These are phyloP conservation scores for Chiua virens DNA, from an alignment of 768 basidiomycete genomes.

Conservation along the genomic window DNA sequence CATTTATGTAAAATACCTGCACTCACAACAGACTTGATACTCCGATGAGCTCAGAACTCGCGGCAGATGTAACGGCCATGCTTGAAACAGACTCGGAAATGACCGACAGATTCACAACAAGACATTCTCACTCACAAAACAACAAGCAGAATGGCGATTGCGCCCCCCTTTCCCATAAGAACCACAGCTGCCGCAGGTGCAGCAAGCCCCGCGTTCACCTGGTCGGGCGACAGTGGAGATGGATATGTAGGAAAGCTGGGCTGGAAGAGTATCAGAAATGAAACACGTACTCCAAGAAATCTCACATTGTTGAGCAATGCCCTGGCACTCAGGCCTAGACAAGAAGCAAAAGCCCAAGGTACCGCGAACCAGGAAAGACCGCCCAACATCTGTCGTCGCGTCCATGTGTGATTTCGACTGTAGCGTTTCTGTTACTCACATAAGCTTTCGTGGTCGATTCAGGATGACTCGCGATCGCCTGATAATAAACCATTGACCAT, in stretches of 20 bases:
- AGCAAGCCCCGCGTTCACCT: constrained; percentile 44
- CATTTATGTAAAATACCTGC: not conserved
- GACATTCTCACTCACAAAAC: constrained; percentile 32
- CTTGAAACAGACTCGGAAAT: constrained; percentile 8
- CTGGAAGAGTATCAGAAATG: constrained; percentile 18
- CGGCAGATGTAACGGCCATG: constrained; percentile 50
- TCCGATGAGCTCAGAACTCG: constrained; percentile 47
- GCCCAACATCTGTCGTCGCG: constrained; percentile 45
- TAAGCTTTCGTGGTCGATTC: constrained; percentile 52
- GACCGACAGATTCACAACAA: not conserved
- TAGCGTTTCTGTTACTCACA: constrained; percentile 25
- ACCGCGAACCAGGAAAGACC: constrained; percentile 59
- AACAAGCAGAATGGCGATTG: constrained; percentile 43
- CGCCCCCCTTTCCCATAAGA: constrained; percentile 46
- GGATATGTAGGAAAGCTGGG: constrained; percentile 56
- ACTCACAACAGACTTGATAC: constrained; percentile 45
- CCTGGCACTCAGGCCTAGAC: constrained; percentile 44
- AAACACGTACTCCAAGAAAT: not conserved
- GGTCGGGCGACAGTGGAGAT: constrained; percentile 37
- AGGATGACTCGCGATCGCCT: constrained; percentile 54
- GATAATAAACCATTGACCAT: not conserved
- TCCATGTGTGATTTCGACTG: not conserved
- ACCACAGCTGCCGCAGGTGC: constrained; percentile 47
- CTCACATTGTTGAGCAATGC: constrained; percentile 35
- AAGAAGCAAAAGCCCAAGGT: constrained; percentile 52